Conservation (phyloP, 306 rosid genomes). For the Malus fusca region DNA sequence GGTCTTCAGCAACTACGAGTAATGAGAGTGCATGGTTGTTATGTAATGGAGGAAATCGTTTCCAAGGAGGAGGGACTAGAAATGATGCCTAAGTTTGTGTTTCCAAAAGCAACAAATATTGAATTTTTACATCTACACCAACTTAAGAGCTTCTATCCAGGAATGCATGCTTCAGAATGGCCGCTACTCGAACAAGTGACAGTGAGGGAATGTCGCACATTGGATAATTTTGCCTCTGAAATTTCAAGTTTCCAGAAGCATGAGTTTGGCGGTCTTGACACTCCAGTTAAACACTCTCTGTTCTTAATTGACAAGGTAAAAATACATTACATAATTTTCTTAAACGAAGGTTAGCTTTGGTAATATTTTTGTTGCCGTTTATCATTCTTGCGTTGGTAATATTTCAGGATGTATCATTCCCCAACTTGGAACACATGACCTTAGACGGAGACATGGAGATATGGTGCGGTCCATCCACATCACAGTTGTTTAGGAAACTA, state of each 20-base stretch:
- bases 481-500: too few relatives aligned
- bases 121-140: background rate
- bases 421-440: too few relatives aligned
- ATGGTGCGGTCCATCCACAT: too few relatives aligned
- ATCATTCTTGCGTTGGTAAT: too few relatives aligned
- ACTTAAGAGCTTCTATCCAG: background rate
- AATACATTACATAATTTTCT: background rate
- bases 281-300: background rate
- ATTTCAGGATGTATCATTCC: too few relatives aligned
- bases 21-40: background rate
- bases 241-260: background rate
- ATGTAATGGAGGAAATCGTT: background rate
- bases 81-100: background rate
- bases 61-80: background rate
- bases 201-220: fast-evolving
- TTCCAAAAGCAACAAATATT: background rate
- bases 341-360: too few relatives aligned
- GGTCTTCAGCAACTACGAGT: slow-evolving; percentile 10
- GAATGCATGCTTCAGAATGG: slow-evolving; percentile 10
- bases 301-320: slow-evolving; percentile 6
- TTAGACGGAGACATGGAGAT: too few relatives aligned
- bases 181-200: background rate
- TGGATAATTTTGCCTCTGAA: background rate
- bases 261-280: background rate
- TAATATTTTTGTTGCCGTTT: too few relatives aligned